These are phyloP conservation scores for Fusarium penzigii DNA, from an alignment of 2,329 filamentous ascomycete species.

Conservation along the genomic window DNA sequence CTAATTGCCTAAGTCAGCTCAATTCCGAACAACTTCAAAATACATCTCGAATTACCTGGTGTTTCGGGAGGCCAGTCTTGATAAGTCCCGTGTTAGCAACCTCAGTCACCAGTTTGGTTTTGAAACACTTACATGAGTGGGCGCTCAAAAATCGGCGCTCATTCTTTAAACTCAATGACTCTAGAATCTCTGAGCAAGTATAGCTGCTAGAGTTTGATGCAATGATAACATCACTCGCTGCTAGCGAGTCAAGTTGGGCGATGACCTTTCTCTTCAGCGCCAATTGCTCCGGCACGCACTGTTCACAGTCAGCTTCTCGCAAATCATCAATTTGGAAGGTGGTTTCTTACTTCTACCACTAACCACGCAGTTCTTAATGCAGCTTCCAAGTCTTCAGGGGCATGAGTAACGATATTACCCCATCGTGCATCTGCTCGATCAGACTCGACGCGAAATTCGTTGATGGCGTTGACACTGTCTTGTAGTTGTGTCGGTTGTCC, in stretches of 20 bases:
- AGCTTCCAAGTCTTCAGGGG: conserved; percentile 10
- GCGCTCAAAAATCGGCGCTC: conserved; percentile 41
- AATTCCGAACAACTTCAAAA: too few relatives aligned
- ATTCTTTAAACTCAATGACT: conserved; percentile 36
- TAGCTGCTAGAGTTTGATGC: conserved; percentile 51
- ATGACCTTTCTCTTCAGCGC: conserved; percentile 43
- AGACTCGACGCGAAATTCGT: conserved; percentile 19
- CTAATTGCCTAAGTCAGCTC: background rate
- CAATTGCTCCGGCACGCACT: conserved; percentile 48
- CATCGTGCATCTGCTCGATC: conserved; percentile 2
- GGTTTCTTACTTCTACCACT: conserved; percentile 26
- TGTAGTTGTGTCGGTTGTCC: conserved; percentile 26
- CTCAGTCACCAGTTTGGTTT: too few relatives aligned
- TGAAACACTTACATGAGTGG: conserved; percentile 41
- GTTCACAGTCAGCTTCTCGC: background rate
- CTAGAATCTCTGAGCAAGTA: conserved; percentile 43
- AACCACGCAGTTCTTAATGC: conserved; percentile 29
- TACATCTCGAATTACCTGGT: conserved; percentile 16
- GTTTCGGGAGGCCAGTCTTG: conserved; percentile 37
- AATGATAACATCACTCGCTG: conserved; percentile 39
- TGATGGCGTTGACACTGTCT: conserved; percentile 29
- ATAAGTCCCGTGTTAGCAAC: background rate
- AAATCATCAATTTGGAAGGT: fast-evolving
- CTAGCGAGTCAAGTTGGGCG: conserved; percentile 38
- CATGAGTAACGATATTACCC: conserved; percentile 26